phyloP scores from a whole-genome alignment of 768 basidiomycete species.

The Cystofilobasidium ferigula region DNA sequence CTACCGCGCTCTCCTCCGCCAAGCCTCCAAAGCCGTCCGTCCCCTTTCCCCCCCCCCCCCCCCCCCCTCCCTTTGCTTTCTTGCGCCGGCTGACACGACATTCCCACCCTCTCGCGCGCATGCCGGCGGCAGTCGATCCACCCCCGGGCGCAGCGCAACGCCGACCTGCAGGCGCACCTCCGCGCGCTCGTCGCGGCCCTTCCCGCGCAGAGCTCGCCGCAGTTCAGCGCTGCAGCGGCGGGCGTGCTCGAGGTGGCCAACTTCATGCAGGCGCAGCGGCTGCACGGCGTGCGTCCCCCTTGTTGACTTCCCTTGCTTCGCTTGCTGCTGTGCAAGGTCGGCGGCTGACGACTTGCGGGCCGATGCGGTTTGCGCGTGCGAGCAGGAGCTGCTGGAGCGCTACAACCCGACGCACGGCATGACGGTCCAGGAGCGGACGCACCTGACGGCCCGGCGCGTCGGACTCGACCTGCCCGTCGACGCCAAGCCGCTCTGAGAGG shows the following conservation, averaged over 20 bases:
- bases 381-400: constrained; percentile 62
- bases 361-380: background rate
- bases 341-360: background rate
- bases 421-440: constrained; percentile 64
- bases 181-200: constrained; percentile 13
- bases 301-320: background rate
- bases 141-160: constrained; percentile 9
- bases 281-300: constrained; percentile 53
- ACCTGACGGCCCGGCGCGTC: constrained; percentile 74
- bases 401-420: constrained; percentile 80
- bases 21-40: constrained; percentile 22
- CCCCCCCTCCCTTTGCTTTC: too few relatives aligned
- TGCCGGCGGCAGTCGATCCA: constrained; percentile 17
- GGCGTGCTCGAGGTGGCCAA: constrained; percentile 36
- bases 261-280: constrained; percentile 62
- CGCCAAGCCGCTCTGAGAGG: background rate
- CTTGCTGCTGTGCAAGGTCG: background rate
- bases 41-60: too few relatives aligned
- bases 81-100: background rate
- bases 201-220: background rate
- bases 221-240: background rate
- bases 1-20: constrained; percentile 22
- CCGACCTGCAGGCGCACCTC: constrained; percentile 10
- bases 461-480: constrained; percentile 65
- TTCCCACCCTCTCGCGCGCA: background rate